A percentile compares a stretch with the other conserved stretches of the same genome.
phyloP scores from a whole-genome alignment of 202 grass and related monocot species.

The Hordeum pubiflorum region DNA sequence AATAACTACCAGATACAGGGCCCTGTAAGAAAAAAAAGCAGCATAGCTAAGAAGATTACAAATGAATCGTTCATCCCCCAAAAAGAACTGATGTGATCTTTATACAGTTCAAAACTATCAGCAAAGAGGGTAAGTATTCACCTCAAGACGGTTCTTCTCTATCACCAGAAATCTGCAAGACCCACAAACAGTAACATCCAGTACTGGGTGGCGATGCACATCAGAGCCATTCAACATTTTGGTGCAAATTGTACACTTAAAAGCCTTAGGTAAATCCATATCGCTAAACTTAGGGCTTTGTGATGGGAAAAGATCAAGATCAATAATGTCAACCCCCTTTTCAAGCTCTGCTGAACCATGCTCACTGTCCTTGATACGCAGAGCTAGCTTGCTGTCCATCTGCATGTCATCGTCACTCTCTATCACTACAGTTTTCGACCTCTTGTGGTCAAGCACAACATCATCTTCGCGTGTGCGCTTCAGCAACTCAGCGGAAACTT shows the following conservation, averaged over 20 bases:
- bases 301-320: constrained; percentile 58
- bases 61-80: neutral
- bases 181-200: constrained; percentile 76
- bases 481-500: constrained; percentile 16
- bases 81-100: neutral
- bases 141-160: constrained; percentile 82
- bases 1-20: constrained; percentile 60
- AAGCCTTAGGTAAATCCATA: constrained; percentile 30
- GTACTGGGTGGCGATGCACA: constrained; percentile 78
- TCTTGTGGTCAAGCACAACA: constrained; percentile 43
- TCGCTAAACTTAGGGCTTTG: constrained; percentile 28
- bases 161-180: constrained; percentile 79
- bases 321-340: constrained; percentile 57
- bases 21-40: constrained; percentile 30
- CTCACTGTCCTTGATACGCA: constrained; percentile 17
- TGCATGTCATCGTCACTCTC: constrained; percentile 73
- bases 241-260: constrained; percentile 74
- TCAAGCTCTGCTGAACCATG: constrained; percentile 30
- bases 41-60: constrained; percentile 1
- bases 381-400: constrained; percentile 17
- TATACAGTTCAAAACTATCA: constrained; percentile 8
- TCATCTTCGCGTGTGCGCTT: constrained; percentile 52
- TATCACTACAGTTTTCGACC: constrained; percentile 36
- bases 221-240: constrained; percentile 56
- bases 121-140: constrained; percentile 25